Base-by-base conservation (phyloP, 202 grass and related monocot genomes). In the Zoysia matrella region DNA sequence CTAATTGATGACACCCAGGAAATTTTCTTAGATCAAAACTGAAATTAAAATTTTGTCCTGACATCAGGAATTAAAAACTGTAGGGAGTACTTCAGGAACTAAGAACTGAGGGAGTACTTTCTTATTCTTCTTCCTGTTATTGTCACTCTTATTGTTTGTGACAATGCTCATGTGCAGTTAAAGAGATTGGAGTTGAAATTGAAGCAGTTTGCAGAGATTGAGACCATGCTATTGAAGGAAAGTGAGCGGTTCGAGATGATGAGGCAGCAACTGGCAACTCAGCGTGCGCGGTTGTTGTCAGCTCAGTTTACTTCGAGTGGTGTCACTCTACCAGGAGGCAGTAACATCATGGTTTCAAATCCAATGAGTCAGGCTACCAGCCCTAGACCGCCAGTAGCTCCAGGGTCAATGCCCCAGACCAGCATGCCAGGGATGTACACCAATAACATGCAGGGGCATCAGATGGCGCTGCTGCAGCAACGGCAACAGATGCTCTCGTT, bases 161-260 rank as follows among this genome's bases (percentile, higher is more conserved):
- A 12, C 47, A 22, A 58, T 36, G 61, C 39, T 70, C 8, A 45
- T 93, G 50, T 86, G 61, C 86, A 99, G 96, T 83, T 99, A 57
- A 99, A 99, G 79, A 95, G 96, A 72, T 84, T 99, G 80, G 96
- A 99, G 79, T 82, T 95, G 79, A 99, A 99, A 83, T 36, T 99
- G 85, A 99, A 99, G 78, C 90, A 99, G 78, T 99, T 96, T 76
- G 93, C 96, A 0, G 96, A 99, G 80, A 74, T 99, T 1, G 96
- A 99, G 80, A 99, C 92, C 75, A 47, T 83, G 46, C 80, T 99
- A 54, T 83, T 96, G 74, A 99, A 93, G 87, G 93, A 96, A 82
- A 94, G 96, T 4, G 93, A 99, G 75, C 89, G 88, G 44, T 55
- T 74, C 51, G 96, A 99, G 77, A 68, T 77, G 68, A 12, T 72